phyloP scores from a whole-genome alignment of 75 land plant species.

The Cupressus sempervirens region DNA sequence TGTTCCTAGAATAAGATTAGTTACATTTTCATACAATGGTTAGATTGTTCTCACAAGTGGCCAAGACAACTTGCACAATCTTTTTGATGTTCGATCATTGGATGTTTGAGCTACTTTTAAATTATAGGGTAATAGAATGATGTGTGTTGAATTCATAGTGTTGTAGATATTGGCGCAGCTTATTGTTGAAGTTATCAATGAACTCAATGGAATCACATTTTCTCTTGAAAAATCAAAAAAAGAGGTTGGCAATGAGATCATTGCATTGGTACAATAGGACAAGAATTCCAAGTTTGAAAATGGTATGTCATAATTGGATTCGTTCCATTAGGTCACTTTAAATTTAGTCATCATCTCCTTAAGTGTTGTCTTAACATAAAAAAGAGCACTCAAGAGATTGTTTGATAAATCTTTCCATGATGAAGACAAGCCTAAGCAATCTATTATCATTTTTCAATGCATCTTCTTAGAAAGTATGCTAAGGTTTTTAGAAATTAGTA shows the following conservation, averaged over 20 bases:
- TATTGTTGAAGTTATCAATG: slow-evolving; percentile 58
- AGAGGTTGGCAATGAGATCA: slow-evolving; percentile 76
- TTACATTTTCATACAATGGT: slow-evolving; percentile 74
- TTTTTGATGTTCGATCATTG: slow-evolving; percentile 79
- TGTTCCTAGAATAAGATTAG: slow-evolving; percentile 69
- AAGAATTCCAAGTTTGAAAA: slow-evolving; percentile 36
- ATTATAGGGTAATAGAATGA: slow-evolving; percentile 62
- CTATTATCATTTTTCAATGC: slow-evolving; percentile 65
- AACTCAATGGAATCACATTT: slow-evolving; percentile 53
- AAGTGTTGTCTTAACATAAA: slow-evolving; percentile 63
- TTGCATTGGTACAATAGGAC: slow-evolving; percentile 66
- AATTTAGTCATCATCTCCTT: slow-evolving; percentile 70
- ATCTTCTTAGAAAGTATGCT: slow-evolving; percentile 74
- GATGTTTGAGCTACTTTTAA: slow-evolving; percentile 77
- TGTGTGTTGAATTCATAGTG: slow-evolving; percentile 69
- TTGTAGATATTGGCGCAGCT: slow-evolving; percentile 59
- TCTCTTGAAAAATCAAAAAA: slow-evolving; percentile 61
- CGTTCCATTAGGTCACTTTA: slow-evolving; percentile 57
- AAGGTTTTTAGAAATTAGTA: slow-evolving; percentile 56
- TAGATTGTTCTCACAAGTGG: slow-evolving; percentile 78
- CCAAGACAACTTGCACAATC: slow-evolving; percentile 82
- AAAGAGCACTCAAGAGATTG: slow-evolving; percentile 69
- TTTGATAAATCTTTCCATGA: slow-evolving; percentile 69
- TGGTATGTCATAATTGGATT: slow-evolving; percentile 63
- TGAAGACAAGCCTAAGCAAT: slow-evolving; percentile 80